Conservation (phyloP, 2,329 filamentous ascomycete genomes). For the Pestalotiopsis sp. region DNA sequence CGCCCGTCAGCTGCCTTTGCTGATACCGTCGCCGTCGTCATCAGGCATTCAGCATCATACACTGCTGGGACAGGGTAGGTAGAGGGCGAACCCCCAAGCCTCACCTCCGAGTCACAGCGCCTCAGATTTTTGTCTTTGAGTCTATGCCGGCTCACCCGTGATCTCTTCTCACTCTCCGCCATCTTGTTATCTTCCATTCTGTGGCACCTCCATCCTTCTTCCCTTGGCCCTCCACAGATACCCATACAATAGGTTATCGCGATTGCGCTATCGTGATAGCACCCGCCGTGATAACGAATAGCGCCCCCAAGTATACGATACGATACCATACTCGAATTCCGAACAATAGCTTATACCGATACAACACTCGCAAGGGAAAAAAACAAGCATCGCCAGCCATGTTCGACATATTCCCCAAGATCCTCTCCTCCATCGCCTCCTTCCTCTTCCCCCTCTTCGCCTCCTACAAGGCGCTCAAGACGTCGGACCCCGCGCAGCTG, state of each 20-base stretch:
- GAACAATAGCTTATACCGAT: not conserved
- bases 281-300: not conserved
- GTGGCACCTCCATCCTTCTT: not conserved
- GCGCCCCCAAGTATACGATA: not conserved
- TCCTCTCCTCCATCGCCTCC: conserved; percentile 76
- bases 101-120: not conserved
- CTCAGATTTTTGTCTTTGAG: not conserved
- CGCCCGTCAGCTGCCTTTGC: not conserved
- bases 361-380: not conserved
- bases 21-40: conserved; percentile 6
- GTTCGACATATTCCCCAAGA: conserved; percentile 67
- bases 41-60: conserved; percentile 2
- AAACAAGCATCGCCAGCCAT: conserved; percentile 38
- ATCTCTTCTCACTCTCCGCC: not conserved
- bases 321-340: not conserved
- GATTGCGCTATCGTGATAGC: conserved; percentile 1
- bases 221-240: not conserved
- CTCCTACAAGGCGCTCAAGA: conserved; percentile 96
- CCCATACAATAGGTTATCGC: not conserved
- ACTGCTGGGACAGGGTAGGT: not conserved
- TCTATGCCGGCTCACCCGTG: conserved; percentile 1
- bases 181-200: not conserved
- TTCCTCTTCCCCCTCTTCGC: conserved; percentile 96
- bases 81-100: not conserved
- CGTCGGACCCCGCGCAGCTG: conserved; percentile 83